A percentile compares a stretch with the other conserved stretches of the same genome.
phyloP scores from a whole-genome alignment of 192 early-diverging fungal species.

The Polychytrium aggregatum region DNA sequence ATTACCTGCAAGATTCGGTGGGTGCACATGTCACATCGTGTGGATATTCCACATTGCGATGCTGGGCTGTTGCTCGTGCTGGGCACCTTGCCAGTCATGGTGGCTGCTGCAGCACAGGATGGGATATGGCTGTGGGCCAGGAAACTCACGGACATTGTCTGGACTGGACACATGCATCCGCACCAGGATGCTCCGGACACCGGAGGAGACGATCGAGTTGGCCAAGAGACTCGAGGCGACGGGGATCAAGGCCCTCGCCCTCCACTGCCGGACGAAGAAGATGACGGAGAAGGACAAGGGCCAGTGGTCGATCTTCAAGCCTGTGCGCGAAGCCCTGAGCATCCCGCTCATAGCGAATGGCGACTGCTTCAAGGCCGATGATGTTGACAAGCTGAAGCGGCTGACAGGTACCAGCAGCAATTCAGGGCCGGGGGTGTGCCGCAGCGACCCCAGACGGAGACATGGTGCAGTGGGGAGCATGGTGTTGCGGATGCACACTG shows the following conservation, averaged over 20 bases:
- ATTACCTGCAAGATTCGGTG: conserved; percentile 80
- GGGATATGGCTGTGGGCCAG: no score
- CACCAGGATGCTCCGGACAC: no score
- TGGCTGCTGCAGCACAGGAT: no score
- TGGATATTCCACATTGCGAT: no score
- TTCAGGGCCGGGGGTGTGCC: not conserved
- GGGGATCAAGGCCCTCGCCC: conserved; percentile 73
- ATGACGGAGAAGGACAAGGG: conserved; percentile 17
- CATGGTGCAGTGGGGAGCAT: no score
- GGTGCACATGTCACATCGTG: no score
- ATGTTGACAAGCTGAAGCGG: conserved; percentile 51
- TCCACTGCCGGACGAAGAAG: conserved; percentile 70
- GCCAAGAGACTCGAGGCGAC: conserved; percentile 73
- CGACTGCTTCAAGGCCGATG: conserved; percentile 59
- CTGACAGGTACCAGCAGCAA: conserved; percentile 28
- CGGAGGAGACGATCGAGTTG: conserved; percentile 69
- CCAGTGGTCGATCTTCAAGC: conserved; percentile 72
- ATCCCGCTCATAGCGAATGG: conserved; percentile 84
- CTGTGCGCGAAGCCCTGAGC: conserved; percentile 51
- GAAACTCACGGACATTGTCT: no score
- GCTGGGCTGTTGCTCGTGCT: conserved; percentile 8
- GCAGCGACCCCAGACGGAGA: conserved; percentile 20
- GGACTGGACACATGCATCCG: no score
- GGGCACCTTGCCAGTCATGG: conserved; percentile 22
- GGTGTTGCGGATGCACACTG: no score